Percentiles rank a stretch among this genome's conserved stretches.
phyloP scores from a whole-genome alignment of 2,329 filamentous ascomycete species.

The Aspergillus nomiae region DNA sequence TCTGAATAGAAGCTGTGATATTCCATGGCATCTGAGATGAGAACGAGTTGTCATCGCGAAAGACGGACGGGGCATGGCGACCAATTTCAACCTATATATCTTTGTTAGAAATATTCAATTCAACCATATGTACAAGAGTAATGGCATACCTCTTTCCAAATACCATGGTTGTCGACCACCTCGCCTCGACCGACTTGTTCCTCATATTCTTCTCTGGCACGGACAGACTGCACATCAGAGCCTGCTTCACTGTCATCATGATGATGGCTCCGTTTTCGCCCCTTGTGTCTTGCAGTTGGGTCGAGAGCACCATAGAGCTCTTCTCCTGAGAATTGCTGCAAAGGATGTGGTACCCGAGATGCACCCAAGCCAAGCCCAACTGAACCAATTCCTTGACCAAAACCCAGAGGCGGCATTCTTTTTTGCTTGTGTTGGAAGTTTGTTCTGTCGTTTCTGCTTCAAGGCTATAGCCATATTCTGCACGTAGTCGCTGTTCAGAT shows the following conservation, averaged over 20 bases:
- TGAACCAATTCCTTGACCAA: conserved; percentile 58
- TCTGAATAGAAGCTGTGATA: conserved; percentile 56
- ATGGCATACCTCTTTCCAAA: conserved; percentile 39
- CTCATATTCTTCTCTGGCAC: conserved; percentile 39
- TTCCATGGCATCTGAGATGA: conserved; percentile 71
- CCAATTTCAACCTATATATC: conserved; percentile 63
- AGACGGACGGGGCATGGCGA: conserved; percentile 65
- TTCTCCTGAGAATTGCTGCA: conserved; percentile 62
- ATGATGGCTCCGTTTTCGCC: conserved; percentile 31
- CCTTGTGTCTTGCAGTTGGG: conserved; percentile 26
- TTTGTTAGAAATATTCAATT: neutral
- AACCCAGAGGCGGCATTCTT: conserved; percentile 65
- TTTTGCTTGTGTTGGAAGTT: conserved; percentile 53
- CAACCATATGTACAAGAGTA: neutral
- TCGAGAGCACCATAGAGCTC: conserved; percentile 54
- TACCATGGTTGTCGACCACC: conserved; percentile 30
- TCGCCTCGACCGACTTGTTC: conserved; percentile 33
- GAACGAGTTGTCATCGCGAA: conserved; percentile 64
- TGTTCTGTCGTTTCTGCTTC: conserved; percentile 48
- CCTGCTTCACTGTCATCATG: conserved; percentile 27
- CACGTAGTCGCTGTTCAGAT: conserved; percentile 62
- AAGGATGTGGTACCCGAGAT: conserved; percentile 48
- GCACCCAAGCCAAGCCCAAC: conserved; percentile 52
- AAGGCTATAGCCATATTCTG: conserved; percentile 59
- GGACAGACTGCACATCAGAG: conserved; percentile 38